Percentiles rank a stretch among this genome's conserved stretches.
Conservation (phyloP, 2,329 filamentous ascomycete genomes). For the Nothopassalora personata region DNA sequence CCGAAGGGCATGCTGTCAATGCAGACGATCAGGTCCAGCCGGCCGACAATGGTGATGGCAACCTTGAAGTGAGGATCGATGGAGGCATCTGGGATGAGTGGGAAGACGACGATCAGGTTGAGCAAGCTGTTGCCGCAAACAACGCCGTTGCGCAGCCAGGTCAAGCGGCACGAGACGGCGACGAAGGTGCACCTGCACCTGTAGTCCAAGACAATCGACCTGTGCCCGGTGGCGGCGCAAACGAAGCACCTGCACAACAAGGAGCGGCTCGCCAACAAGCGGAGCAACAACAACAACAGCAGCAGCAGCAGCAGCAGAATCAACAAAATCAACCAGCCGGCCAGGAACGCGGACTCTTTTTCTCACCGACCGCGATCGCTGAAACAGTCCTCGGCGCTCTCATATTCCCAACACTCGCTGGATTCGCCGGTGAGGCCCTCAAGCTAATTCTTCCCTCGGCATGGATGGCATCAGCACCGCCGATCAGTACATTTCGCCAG, state of each 20-base stretch:
- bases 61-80: constrained; percentile 35
- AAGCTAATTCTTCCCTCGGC: constrained; percentile 60
- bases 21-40: constrained; percentile 13
- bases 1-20: constrained; percentile 21
- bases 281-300: constrained; percentile 6
- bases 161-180: constrained; percentile 39
- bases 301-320: constrained; percentile 10
- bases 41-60: constrained; percentile 23
- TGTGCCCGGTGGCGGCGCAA: constrained; percentile 1
- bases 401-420: constrained; percentile 76
- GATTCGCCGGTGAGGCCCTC: constrained; percentile 69
- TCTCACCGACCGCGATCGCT: constrained; percentile 52
- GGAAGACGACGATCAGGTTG: constrained; percentile 36
- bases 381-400: constrained; percentile 63
- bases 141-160: constrained; percentile 1
- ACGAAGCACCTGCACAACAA: constrained; percentile 1
- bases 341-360: constrained; percentile 39
- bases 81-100: constrained; percentile 39
- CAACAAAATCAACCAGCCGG: constrained; percentile 4
- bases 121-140: constrained; percentile 28
- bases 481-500: background rate
- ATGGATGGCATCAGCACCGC: constrained; percentile 53
- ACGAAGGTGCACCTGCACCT: constrained; percentile 33
- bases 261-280: constrained; percentile 1
- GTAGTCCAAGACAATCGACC: constrained; percentile 14